A percentile compares a stretch with the other conserved stretches of the same genome.
phyloP scores from a whole-genome alignment of 345 rosid genomes.

The Salix purpurea region DNA sequence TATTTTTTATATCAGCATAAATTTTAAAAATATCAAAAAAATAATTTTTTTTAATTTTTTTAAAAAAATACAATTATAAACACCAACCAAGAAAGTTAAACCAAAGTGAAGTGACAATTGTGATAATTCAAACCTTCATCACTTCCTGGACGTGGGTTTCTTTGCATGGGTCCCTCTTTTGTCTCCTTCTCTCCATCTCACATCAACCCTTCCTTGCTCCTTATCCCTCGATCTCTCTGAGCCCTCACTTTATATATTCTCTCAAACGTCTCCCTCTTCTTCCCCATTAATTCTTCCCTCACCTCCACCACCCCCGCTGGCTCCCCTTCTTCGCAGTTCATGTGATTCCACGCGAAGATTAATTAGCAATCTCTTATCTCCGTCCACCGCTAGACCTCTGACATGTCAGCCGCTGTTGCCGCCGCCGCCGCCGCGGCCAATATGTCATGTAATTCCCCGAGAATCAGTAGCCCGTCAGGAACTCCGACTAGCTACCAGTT shows the following conservation, averaged over 20 bases:
- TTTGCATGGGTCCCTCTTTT: conserved; percentile 19
- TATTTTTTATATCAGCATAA: too few relatives aligned
- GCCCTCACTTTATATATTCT: neutral
- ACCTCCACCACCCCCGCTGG: too few relatives aligned
- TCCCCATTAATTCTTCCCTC: neutral
- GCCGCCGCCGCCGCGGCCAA: conserved; percentile 3
- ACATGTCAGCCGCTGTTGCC: conserved; percentile 4
- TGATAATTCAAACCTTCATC: conserved; percentile 15
- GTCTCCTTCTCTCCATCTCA: conserved; percentile 5
- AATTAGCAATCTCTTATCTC: too few relatives aligned
- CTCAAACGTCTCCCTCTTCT: neutral
- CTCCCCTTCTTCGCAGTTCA: neutral
- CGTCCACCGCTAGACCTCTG: neutral
- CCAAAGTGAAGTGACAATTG: neutral
- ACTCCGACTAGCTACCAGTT: neutral
- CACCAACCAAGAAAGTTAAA: too few relatives aligned
- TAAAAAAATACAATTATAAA: too few relatives aligned
- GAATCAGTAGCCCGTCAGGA: neutral
- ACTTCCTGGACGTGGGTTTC: conserved; percentile 10
- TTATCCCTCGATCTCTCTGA: too few relatives aligned
- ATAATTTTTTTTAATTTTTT: too few relatives aligned
- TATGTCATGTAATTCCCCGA: neutral
- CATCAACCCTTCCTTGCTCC: neutral
- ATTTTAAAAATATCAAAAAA: too few relatives aligned
- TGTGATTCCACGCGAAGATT: neutral